Percentiles rank a stretch among this genome's conserved stretches.
These are phyloP conservation scores for Vitis hybrid DNA, from an alignment of 177 flowering plant species.

Conservation along the genomic window DNA sequence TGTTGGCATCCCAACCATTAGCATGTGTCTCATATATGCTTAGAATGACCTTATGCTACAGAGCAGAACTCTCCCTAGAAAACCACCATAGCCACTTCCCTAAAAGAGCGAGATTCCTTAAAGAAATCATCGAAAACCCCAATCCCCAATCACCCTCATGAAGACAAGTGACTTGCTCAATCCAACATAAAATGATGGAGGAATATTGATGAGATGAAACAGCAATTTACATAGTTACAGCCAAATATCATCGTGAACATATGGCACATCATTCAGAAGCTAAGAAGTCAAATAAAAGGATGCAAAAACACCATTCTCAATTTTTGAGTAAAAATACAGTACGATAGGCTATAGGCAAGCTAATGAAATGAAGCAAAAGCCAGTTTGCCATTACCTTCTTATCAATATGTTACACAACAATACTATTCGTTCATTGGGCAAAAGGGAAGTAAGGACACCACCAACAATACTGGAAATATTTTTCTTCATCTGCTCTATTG, in stretches of 20 bases:
- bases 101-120: too few species aligned
- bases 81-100: too few species aligned
- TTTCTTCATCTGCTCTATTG: constrained; percentile 81
- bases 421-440: constrained; percentile 78
- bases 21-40: too few species aligned
- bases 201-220: neutral
- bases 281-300: neutral
- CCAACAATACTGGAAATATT: constrained; percentile 55
- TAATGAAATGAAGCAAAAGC: neutral
- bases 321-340: neutral
- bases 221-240: neutral
- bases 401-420: constrained; percentile 75
- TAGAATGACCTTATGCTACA: too few species aligned
- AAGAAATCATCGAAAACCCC: too few species aligned
- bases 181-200: neutral
- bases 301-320: neutral
- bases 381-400: constrained; percentile 55
- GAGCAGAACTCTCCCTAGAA: too few species aligned
- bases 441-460: constrained; percentile 62
- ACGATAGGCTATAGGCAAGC: neutral
- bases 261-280: neutral
- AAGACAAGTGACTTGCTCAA: too few species aligned
- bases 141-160: too few species aligned
- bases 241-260: neutral
- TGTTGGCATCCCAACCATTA: too few species aligned